phyloP scores from a whole-genome alignment of 116 monocot genomes.

The Phalaenopsis hybrid region DNA sequence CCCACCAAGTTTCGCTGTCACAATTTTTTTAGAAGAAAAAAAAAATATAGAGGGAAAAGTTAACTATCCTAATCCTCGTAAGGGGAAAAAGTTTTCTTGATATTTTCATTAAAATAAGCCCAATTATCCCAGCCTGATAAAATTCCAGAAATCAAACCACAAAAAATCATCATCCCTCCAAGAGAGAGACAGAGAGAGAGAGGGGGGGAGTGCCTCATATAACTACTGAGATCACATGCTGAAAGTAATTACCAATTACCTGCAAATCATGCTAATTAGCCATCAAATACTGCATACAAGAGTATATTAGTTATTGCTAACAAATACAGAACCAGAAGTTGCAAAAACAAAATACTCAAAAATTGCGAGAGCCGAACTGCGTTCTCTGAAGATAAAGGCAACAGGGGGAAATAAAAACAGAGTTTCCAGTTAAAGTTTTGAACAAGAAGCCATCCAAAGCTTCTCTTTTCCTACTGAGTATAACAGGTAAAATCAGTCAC shows the following conservation, averaged over 20 bases:
- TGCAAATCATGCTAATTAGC: neutral
- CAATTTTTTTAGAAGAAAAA: too few relatives aligned
- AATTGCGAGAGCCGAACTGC: neutral
- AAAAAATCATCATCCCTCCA: neutral
- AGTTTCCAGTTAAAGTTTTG: neutral
- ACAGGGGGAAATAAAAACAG: neutral
- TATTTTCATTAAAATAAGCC: neutral
- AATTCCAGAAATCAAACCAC: neutral
- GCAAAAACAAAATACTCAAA: neutral
- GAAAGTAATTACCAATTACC: neutral
- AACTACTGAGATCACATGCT: neutral
- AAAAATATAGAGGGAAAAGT: neutral
- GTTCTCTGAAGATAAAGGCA: neutral
- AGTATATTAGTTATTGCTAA: neutral
- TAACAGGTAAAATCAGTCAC: neutral
- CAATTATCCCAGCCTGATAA: neutral
- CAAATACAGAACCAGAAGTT: neutral
- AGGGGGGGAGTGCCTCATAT: neutral
- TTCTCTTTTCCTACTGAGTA: neutral
- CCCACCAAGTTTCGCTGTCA: conserved; percentile 8
- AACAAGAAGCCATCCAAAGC: neutral
- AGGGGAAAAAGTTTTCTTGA: neutral
- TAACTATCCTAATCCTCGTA: neutral
- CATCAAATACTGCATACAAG: neutral
- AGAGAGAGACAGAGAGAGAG: neutral